phyloP scores from a whole-genome alignment of 306 rosid species.

The Coriaria nepalensis region DNA sequence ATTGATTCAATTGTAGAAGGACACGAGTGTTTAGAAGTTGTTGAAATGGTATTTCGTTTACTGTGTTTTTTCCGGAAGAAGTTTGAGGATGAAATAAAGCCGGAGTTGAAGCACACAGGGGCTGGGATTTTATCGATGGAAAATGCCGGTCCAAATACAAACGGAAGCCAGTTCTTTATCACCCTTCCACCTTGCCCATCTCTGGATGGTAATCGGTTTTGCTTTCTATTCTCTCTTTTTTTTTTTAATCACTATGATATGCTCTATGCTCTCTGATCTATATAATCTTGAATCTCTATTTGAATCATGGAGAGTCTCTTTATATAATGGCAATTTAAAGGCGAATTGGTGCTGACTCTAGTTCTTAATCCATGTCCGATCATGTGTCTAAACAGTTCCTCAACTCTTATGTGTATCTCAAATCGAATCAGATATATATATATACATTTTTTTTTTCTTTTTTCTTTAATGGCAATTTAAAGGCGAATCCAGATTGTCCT shows the following conservation, averaged over 20 bases:
- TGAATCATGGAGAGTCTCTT: too few species aligned
- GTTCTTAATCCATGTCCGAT: too few species aligned
- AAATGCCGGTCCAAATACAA: conserved; percentile 86
- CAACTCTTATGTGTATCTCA: too few species aligned
- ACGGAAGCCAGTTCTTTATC: conserved; percentile 94
- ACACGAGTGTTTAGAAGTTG: too few species aligned
- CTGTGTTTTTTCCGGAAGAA: conserved; percentile 30
- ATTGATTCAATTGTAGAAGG: too few species aligned
- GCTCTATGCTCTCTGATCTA: background rate
- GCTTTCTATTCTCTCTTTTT: background rate
- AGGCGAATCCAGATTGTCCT: too few species aligned
- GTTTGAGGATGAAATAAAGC: conserved; percentile 84
- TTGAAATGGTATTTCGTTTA: background rate
- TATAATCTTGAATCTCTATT: background rate
- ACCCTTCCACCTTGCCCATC: conserved; percentile 94
- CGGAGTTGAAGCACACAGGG: conserved; percentile 95
- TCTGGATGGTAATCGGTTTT: conserved; percentile 57
- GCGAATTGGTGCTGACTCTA: too few species aligned
- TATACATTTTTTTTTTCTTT: too few species aligned
- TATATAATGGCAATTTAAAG: too few species aligned
- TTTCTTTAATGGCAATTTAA: too few species aligned
- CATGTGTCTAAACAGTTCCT: too few species aligned
- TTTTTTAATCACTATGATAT: background rate
- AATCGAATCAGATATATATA: too few species aligned
- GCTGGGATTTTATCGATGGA: conserved; percentile 99